Evolutionary conservation across 257 asterid species (phyloP).

Genomic region (Schizonepeta tenuifolia): DNA sequence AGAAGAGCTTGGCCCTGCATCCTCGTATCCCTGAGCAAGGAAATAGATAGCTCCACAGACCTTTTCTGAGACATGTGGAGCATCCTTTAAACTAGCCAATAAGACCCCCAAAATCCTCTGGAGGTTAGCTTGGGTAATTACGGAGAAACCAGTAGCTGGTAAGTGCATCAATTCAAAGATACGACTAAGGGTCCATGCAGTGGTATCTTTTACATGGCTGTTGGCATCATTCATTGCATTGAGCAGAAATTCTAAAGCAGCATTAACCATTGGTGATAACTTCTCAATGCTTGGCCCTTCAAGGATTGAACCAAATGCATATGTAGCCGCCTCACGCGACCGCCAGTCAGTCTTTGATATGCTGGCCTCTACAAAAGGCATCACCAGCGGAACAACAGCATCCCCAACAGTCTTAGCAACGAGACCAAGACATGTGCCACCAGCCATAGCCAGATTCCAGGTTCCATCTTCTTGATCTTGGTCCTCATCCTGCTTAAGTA

Average conservation of each 20-base stretch:
- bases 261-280: constrained; percentile 81
- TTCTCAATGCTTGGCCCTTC: constrained; percentile 85
- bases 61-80: constrained; percentile 82
- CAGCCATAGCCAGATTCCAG: constrained; percentile 97
- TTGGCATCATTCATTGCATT: constrained; percentile 71
- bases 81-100: constrained; percentile 65
- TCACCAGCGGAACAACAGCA: constrained; percentile 70
- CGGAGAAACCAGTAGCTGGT: constrained; percentile 69
- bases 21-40: constrained; percentile 87
- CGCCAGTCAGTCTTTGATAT: constrained; percentile 78
- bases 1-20: constrained; percentile 69
- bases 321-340: constrained; percentile 83
- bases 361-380: constrained; percentile 77
- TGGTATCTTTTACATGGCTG: constrained; percentile 78
- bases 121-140: constrained; percentile 65
- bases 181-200: constrained; percentile 97
- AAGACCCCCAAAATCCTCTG: constrained; percentile 60
- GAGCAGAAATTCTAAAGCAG: constrained; percentile 77
- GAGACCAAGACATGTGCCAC: constrained; percentile 83
- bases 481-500: constrained; percentile 85
- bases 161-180: constrained; percentile 78
- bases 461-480: constrained; percentile 87
- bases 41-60: constrained; percentile 84
- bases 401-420: constrained; percentile 89
- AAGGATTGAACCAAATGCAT: constrained; percentile 88